phyloP scores from a whole-genome alignment of 305 asterid genomes.

The Fraxinus velutina region DNA sequence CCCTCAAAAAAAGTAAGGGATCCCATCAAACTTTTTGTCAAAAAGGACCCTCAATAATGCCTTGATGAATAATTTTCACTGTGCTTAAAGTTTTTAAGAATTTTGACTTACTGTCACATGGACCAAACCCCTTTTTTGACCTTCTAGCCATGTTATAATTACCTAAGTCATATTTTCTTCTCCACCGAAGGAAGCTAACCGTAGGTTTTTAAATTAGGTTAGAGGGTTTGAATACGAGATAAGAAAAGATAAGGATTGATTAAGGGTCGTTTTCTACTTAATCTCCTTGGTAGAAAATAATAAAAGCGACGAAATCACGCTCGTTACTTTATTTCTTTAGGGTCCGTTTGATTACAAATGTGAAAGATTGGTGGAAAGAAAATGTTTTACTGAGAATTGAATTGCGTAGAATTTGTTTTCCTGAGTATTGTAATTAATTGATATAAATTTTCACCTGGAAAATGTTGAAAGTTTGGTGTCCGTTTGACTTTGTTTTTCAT shows the following conservation, averaged over 20 bases:
- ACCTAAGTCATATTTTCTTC: not conserved
- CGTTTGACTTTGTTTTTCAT: too few species aligned
- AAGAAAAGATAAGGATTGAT: not conserved
- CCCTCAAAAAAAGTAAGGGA: constrained; percentile 15
- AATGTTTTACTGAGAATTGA: too few species aligned
- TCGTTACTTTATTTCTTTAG: not conserved
- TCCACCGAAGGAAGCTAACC: not conserved
- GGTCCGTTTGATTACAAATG: too few species aligned
- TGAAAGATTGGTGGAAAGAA: too few species aligned
- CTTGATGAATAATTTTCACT: constrained; percentile 26
- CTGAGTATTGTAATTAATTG: too few species aligned
- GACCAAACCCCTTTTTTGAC: not conserved
- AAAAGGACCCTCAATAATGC: constrained; percentile 38
- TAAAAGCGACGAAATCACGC: not conserved
- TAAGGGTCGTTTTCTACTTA: not conserved
- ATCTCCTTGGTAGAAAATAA: not conserved
- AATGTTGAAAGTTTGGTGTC: too few species aligned
- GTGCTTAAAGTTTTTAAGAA: constrained; percentile 9
- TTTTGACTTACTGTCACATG: not conserved
- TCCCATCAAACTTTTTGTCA: constrained; percentile 21
- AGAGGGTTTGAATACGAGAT: not conserved
- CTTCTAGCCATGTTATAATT: not conserved
- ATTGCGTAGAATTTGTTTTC: too few species aligned
- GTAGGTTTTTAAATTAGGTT: not conserved
- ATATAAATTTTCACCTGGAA: too few species aligned